phyloP scores from a whole-genome alignment of 1,284 basidiomycete genomes.

The Mycosarcoma mackinlayi region DNA sequence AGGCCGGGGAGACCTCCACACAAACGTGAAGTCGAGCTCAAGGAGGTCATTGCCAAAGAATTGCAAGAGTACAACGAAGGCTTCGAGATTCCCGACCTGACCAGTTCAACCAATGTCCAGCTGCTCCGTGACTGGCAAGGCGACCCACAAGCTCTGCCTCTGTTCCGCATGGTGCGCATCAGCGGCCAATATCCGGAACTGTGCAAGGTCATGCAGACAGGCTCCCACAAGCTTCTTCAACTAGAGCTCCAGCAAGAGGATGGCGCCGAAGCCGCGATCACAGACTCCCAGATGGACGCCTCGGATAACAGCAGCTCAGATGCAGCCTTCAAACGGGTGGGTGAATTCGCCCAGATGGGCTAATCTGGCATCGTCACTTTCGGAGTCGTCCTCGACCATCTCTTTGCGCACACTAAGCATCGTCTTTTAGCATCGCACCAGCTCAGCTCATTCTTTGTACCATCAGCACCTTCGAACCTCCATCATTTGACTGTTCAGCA shows the following conservation, averaged over 20 bases:
- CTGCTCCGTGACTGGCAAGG: slow-evolving; percentile 65
- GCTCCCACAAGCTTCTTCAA: slow-evolving; percentile 55
- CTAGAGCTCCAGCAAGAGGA: slow-evolving; percentile 28
- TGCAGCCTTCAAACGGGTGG: slow-evolving; percentile 20
- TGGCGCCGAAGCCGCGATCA: background rate
- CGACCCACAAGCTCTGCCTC: slow-evolving; percentile 59
- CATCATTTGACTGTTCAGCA: no score
- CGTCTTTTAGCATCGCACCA: slow-evolving; percentile 3
- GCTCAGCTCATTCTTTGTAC: background rate
- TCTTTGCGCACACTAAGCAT: no score
- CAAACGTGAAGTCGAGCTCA: slow-evolving; percentile 58
- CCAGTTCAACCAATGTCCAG: slow-evolving; percentile 56
- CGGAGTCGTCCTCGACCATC: no score
- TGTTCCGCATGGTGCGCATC: slow-evolving; percentile 64
- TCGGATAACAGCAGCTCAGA: background rate
- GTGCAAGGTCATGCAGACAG: slow-evolving; percentile 51
- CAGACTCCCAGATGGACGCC: slow-evolving; percentile 28
- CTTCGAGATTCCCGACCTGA: slow-evolving; percentile 63
- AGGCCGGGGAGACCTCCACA: slow-evolving; percentile 58
- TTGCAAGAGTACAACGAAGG: slow-evolving; percentile 59
- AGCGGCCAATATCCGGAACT: slow-evolving; percentile 55
- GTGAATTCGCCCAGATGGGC: slow-evolving; percentile 29
- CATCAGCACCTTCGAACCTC: no score
- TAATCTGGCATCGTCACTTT: background rate
- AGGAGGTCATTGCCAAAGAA: slow-evolving; percentile 51